Conservation (phyloP, 2,329 filamentous ascomycete species). For the Saccharata proteae region DNA sequence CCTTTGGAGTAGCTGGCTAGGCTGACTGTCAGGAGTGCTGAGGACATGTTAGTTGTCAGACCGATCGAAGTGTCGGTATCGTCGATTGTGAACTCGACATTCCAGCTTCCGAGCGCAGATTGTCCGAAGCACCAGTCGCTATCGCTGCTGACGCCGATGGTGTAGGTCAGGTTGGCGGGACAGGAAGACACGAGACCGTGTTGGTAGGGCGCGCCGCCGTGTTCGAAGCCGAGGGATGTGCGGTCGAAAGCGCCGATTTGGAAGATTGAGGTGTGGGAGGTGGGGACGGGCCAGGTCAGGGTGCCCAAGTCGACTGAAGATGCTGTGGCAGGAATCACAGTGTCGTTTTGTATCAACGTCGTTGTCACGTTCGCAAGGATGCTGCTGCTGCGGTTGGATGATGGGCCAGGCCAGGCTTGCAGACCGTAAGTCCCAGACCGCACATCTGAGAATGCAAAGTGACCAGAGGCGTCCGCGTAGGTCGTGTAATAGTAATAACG, state of each 20-base stretch:
- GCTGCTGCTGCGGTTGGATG: constrained; percentile 33
- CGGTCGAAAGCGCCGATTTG: constrained; percentile 39
- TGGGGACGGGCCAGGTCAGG: constrained; percentile 30
- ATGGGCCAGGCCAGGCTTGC: constrained; percentile 42
- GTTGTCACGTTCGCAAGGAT: constrained; percentile 34
- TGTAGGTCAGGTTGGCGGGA: constrained; percentile 35
- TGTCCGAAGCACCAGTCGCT: constrained; percentile 41
- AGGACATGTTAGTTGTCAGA: not conserved
- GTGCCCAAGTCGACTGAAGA: constrained; percentile 25
- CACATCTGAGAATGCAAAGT: constrained; percentile 33
- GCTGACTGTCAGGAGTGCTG: constrained; percentile 29
- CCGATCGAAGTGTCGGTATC: constrained; percentile 10
- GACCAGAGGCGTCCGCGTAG: constrained; percentile 31
- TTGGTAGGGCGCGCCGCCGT: constrained; percentile 31
- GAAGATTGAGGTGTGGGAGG: constrained; percentile 30
- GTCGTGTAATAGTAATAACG: constrained; percentile 38
- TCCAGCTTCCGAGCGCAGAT: constrained; percentile 23
- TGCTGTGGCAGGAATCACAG: constrained; percentile 24
- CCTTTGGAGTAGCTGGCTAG: constrained; percentile 35
- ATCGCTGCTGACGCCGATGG: constrained; percentile 26
- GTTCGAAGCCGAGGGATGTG: constrained; percentile 32
- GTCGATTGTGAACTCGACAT: constrained; percentile 16
- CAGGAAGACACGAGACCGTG: constrained; percentile 34
- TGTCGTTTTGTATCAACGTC: constrained; percentile 29
- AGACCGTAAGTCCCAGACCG: constrained; percentile 34